Base-by-base conservation (phyloP, 768 basidiomycete species). In the Butyriboletus loyo region DNA sequence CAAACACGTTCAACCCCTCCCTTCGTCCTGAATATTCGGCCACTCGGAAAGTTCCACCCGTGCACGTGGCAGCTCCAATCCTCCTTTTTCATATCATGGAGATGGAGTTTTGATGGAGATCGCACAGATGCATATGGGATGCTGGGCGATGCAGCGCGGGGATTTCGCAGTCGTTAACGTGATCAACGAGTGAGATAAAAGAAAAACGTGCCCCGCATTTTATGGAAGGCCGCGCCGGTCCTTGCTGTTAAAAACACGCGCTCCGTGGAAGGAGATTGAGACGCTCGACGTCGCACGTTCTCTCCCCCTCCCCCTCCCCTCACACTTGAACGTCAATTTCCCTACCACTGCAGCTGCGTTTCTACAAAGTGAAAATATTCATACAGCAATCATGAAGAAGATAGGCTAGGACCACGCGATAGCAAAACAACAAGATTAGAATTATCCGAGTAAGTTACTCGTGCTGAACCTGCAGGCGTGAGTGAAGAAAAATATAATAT, bases 361-460 rank as follows among this genome's bases (percentile, higher is more conserved):
- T 19, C 30, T 25, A 28, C 34, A 37, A 22, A 52, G 46, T 51
- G 53, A 28, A 31, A 31, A 45, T 66, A 53, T 19, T 14, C 55
- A 53, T 64, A 55, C 55, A 54, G 37, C 50, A 47, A 53, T 46
- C 43, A 9, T 4, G 30, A 41, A n/a, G 30, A 46, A 32, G 19
- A 32, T 48, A 56, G 37, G 53, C 52, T 52, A 66, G 38, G 54
- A 52, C 50, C 38, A 35, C 36, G 50, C 13, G 60, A 58, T 42
- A 43, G 42, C 57, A 51, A 42, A 42, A 31, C 46, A 47, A 56
- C 30, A 55, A 54, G 54, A 66, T 66, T 66, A 66, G 59, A 55
- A 66, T 62, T 66, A 66, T 62, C 55, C 64, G 57, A 65, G 62
- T 66, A 66, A 67, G 63, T 60, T 66, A 67, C 65, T 65, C 63